A percentile compares a stretch with the other conserved stretches of the same genome.
These are phyloP conservation scores for Xylariomycetidae sp. DNA, from an alignment of 2,329 filamentous ascomycete species.

Conservation along the genomic window DNA sequence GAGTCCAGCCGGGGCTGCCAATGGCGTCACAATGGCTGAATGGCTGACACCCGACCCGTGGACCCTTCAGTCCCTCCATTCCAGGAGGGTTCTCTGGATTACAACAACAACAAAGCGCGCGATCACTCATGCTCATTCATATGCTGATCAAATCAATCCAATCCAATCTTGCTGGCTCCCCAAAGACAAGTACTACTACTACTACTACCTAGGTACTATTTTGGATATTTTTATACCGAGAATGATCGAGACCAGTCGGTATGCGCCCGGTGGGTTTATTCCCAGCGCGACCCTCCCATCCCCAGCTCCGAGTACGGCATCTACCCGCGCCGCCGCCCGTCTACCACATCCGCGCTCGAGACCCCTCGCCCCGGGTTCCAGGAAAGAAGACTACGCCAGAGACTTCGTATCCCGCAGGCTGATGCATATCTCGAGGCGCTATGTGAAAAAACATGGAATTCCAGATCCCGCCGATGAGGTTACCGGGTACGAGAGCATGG, in stretches of 20 bases:
- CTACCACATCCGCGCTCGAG: constrained; percentile 53
- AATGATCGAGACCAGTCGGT: constrained; percentile 18
- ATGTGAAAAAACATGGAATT: constrained; percentile 53
- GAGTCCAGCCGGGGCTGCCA: constrained; percentile 6
- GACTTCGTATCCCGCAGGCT: constrained; percentile 52
- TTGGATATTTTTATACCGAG: not conserved
- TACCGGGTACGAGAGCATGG: constrained; percentile 55
- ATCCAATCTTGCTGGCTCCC: not conserved
- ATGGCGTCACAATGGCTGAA: constrained; percentile 21
- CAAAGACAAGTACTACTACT: constrained; percentile 1
- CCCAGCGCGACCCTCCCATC: constrained; percentile 41
- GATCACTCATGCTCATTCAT: not conserved
- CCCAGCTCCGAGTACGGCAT: constrained; percentile 48
- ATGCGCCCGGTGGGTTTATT: constrained; percentile 47
- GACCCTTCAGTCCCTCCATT: too few species aligned
- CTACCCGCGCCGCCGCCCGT: constrained; percentile 31
- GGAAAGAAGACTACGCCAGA: constrained; percentile 56
- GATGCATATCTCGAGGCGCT: constrained; percentile 51
- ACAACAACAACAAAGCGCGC: not conserved
- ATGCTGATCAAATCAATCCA: not conserved
- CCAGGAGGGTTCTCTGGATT: too few species aligned
- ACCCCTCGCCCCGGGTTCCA: constrained; percentile 50
- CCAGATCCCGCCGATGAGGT: constrained; percentile 42
- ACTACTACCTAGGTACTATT: not conserved
- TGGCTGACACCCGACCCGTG: too few species aligned